Conservation (phyloP, 148 eudicot genomes). For the Cornus florida region DNA sequence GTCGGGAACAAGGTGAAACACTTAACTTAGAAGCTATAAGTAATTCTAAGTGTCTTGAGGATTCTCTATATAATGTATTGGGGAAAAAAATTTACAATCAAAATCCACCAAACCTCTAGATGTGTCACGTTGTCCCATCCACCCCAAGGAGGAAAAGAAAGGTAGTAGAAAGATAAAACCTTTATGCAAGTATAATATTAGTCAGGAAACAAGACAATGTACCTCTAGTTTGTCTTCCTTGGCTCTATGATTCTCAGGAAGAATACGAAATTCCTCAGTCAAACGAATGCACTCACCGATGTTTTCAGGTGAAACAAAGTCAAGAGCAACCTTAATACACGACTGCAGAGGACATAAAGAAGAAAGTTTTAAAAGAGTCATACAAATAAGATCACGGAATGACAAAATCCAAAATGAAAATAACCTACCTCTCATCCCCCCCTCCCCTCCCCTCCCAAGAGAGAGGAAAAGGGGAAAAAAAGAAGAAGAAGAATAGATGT, state of each 20-base stretch:
- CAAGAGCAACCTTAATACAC: slow-evolving; percentile 39
- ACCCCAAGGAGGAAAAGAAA: not conserved
- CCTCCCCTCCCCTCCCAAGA: too few relatives aligned
- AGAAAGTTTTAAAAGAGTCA: too few relatives aligned
- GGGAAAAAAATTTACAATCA: too few relatives aligned
- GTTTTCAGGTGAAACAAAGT: slow-evolving; percentile 39
- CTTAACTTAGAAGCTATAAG: too few relatives aligned
- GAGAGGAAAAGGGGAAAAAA: too few relatives aligned
- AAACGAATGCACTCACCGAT: slow-evolving; percentile 30
- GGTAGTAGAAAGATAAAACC: too few relatives aligned
- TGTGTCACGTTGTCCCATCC: not conserved
- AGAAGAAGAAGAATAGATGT: too few relatives aligned
- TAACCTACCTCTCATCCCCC: too few relatives aligned
- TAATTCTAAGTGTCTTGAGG: too few relatives aligned
- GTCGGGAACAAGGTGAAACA: too few relatives aligned
- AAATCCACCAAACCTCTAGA: too few relatives aligned
- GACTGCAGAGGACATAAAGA: slow-evolving; percentile 17
- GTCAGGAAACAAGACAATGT: not conserved
- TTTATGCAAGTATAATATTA: not conserved
- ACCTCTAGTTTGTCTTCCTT: slow-evolving; percentile 39
- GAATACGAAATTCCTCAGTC: slow-evolving; percentile 33
- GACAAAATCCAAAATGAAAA: not conserved
- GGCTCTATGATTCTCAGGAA: slow-evolving; percentile 25
- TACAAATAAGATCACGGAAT: not conserved
- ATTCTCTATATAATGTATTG: too few relatives aligned